Conservation (phyloP, 2,329 filamentous ascomycete genomes). For the Chalara sp. region DNA sequence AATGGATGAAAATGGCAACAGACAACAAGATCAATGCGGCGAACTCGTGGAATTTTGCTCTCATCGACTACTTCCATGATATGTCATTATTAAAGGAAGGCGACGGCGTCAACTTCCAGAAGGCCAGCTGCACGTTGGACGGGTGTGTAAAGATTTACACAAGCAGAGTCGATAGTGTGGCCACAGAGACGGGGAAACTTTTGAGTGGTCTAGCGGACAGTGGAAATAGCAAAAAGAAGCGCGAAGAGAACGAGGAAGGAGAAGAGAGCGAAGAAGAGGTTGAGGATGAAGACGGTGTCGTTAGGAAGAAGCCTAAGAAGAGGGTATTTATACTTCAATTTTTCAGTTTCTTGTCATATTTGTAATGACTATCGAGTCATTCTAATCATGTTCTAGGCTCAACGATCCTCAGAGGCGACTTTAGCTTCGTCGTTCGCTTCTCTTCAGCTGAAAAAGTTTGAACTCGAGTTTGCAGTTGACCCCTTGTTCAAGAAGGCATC, state of each 20-base stretch:
- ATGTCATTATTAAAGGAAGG: slow-evolving; percentile 97
- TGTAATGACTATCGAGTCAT: not conserved
- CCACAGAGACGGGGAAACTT: slow-evolving; percentile 92
- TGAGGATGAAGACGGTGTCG: slow-evolving; percentile 50
- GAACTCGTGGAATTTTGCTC: slow-evolving; percentile 99
- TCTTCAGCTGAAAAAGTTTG: slow-evolving; percentile 92
- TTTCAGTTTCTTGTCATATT: not conserved
- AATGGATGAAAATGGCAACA: slow-evolving; percentile 99
- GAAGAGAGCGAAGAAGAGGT: slow-evolving; percentile 58
- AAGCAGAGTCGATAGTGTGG: slow-evolving; percentile 94
- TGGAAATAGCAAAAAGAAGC: slow-evolving; percentile 66
- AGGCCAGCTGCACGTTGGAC: slow-evolving; percentile 93
- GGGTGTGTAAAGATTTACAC: slow-evolving; percentile 99
- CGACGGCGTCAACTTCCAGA: slow-evolving; percentile 96
- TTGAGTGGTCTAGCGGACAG: slow-evolving; percentile 90
- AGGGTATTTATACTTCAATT: slow-evolving; percentile 46
- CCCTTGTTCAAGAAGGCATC: slow-evolving; percentile 99
- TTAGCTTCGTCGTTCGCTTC: slow-evolving; percentile 82
- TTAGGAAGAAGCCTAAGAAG: slow-evolving; percentile 56
- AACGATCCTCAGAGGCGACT: slow-evolving; percentile 86
- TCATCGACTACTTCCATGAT: slow-evolving; percentile 99
- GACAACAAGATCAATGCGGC: slow-evolving; percentile 98
- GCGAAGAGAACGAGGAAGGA: slow-evolving; percentile 57
- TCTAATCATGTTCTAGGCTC: slow-evolving; percentile 36
- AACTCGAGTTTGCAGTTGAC: slow-evolving; percentile 93